phyloP scores from a whole-genome alignment of 495 filamentous ascomycete genomes.

The Neurospora sp. region DNA sequence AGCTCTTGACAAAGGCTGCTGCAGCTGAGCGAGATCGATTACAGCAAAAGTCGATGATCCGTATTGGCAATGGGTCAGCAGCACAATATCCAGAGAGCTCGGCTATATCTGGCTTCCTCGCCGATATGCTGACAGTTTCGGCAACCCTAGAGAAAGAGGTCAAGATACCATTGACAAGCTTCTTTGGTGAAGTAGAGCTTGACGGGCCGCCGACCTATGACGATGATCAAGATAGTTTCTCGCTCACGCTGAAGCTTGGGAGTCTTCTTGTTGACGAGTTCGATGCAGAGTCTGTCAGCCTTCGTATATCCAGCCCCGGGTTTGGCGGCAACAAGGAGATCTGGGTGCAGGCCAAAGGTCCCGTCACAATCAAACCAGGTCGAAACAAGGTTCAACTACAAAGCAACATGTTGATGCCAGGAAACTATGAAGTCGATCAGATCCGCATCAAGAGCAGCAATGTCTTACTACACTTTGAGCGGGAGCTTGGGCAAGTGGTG shows the following conservation, averaged over 20 bases:
- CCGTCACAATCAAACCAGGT: slow-evolving; percentile 43
- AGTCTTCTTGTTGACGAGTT: slow-evolving; percentile 67
- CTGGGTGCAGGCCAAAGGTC: slow-evolving; percentile 44
- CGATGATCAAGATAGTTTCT: slow-evolving; percentile 67
- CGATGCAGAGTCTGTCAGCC: slow-evolving; percentile 51
- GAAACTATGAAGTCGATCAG: slow-evolving; percentile 65
- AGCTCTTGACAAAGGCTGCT: slow-evolving; percentile 67
- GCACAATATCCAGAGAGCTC: slow-evolving; percentile 42
- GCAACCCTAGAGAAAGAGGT: slow-evolving; percentile 52
- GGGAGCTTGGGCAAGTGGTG: slow-evolving; percentile 27
- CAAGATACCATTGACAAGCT: slow-evolving; percentile 55
- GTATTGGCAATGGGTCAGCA: slow-evolving; percentile 5
- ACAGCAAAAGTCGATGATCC: slow-evolving; percentile 26
- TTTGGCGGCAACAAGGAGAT: slow-evolving; percentile 49
- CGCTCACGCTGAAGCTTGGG: slow-evolving; percentile 55
- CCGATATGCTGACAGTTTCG: slow-evolving; percentile 55
- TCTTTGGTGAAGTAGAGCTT: slow-evolving; percentile 61
- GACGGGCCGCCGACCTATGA: slow-evolving; percentile 61
- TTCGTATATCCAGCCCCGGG: slow-evolving; percentile 47
- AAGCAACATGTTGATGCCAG: slow-evolving; percentile 54
- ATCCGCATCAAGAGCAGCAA: slow-evolving; percentile 59
- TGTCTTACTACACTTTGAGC: slow-evolving; percentile 56
- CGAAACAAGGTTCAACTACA: slow-evolving; percentile 39
- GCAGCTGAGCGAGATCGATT: slow-evolving; percentile 40
- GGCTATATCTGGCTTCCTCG: slow-evolving; percentile 50